Base-by-base conservation (phyloP, 257 asterid genomes). In the Penstemon davidsonii region DNA sequence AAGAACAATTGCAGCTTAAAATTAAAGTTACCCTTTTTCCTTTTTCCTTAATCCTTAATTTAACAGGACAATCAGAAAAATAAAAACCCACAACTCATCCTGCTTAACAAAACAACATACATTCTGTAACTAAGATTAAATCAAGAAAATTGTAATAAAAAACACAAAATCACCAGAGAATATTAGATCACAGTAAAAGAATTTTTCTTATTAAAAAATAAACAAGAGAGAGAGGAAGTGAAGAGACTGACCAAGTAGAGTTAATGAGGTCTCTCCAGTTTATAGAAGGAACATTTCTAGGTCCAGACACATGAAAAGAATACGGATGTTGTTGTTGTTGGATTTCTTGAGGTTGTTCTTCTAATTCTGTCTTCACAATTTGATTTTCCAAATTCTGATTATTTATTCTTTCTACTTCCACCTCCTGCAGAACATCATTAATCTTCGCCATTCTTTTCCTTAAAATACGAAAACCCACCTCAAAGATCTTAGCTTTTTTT, bases 231-330 rank as follows among this genome's bases (percentile, higher is more conserved):
- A 53, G 33, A 40, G 8, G 36, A 65, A 51, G 69, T 71, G 1
- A 11, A 59, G 58, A 54, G 13, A 67, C 87, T 51, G 12, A 88
- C 96, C 96, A 88, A 58, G 84, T 79, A 68, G 96, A 88, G 65
- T 60, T 86, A 78, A 84, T 83, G 73, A 86, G 80, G 60, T 83
- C 96, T 75, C 83, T 86, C 96, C 94, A 88, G 74, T 83, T 88
- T 0, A 87, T 86, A 18, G 87, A 74, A 75, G 91, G 86, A 74
- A 88, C 86, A 55, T 84, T 88, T 37, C 94, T 85, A 25, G 96
- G 96, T 18, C 93, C 94, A 51, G 96, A 84, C 3, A 85, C 94
- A 81, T 88, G 85, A 73, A 88, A 88, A n/a, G 94, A 88, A 61
- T 84, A 83, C 0, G 91, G 94, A 69, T 88, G 33, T 25, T 25